Evolutionary conservation across 345 rosid species (phyloP).

Genomic region (Gossypium sturtianum): DNA sequence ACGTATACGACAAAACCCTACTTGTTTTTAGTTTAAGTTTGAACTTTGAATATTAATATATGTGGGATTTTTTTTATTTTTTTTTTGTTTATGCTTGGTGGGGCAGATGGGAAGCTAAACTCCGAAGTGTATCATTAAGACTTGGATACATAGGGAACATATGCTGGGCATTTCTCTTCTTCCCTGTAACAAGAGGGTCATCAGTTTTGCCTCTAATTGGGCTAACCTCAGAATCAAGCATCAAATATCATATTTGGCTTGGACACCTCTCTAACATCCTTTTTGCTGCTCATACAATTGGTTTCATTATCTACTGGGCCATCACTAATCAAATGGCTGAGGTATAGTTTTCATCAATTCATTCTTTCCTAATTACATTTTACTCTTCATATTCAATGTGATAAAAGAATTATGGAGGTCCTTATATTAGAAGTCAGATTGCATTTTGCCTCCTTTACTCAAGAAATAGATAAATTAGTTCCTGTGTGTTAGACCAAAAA

Average conservation of each 20-base stretch:
- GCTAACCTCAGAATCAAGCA: slow-evolving; percentile 59
- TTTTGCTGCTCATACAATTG: slow-evolving; percentile 38
- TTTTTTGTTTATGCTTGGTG: not conserved
- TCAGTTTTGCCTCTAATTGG: slow-evolving; percentile 53
- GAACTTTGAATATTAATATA: not conserved
- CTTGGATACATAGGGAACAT: slow-evolving; percentile 53
- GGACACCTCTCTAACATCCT: slow-evolving; percentile 51
- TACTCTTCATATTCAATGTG: not conserved
- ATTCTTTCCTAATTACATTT: not conserved
- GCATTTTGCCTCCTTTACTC: fast-evolving
- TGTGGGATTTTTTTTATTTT: too few species aligned
- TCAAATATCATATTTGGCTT: slow-evolving; percentile 71
- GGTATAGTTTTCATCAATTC: slow-evolving; percentile 20
- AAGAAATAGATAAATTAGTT: too few species aligned
- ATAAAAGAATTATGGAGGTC: too few species aligned
- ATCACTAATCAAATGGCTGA: slow-evolving; percentile 34
- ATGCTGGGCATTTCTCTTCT: slow-evolving; percentile 69
- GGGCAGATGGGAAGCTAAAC: slow-evolving; percentile 52
- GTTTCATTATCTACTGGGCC: slow-evolving; percentile 54
- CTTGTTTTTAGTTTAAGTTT: not conserved
- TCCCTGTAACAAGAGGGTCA: slow-evolving; percentile 61
- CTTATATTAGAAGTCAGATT: too few species aligned
- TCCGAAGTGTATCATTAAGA: slow-evolving; percentile 43
- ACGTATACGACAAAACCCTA: not conserved
- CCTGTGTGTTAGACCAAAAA: fast-evolving